Evolutionary conservation across 257 asterid genomes (phyloP).

Genomic region (Coffea canephora): DNA sequence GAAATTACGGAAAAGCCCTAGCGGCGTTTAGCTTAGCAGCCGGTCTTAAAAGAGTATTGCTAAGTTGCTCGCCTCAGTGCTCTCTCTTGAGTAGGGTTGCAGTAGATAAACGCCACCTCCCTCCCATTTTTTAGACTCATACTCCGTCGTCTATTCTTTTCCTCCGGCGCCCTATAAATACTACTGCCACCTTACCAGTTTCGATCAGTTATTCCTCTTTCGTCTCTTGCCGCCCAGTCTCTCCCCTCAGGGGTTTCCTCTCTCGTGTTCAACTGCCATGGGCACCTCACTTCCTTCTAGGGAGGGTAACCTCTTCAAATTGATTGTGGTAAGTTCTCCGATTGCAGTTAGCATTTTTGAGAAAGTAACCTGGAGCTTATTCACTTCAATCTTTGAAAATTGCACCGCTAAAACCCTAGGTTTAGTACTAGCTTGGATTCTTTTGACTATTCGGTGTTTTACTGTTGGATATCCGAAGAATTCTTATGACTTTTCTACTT

Average conservation of each 20-base stretch:
- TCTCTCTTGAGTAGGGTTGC: constrained; percentile 70
- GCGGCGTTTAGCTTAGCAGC: no score
- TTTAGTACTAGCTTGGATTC: constrained; percentile 2
- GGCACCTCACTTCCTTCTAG: constrained; percentile 95
- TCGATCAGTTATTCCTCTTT: constrained; percentile 20
- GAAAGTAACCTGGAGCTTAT: neutral
- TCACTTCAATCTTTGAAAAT: neutral
- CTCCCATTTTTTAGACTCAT: constrained; percentile 30
- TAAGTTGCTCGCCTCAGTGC: neutral
- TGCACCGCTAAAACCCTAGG: constrained; percentile 23
- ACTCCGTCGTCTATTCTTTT: constrained; percentile 16
- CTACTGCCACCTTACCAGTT: neutral
- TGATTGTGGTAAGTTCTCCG: constrained; percentile 82
- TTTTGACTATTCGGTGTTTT: neutral
- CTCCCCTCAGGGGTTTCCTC: constrained; percentile 12
- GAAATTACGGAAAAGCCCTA: no score
- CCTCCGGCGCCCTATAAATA: constrained; percentile 7
- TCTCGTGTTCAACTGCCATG: constrained; percentile 34
- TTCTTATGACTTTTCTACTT: neutral
- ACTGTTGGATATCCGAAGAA: neutral
- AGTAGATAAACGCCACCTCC: constrained; percentile 80
- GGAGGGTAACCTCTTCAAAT: constrained; percentile 97
- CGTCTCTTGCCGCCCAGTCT: constrained; percentile 8
- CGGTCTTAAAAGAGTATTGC: no score
- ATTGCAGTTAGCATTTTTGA: constrained; percentile 11